These are phyloP conservation scores for Rhodomyrtus psidioides DNA, from an alignment of 441 rosid species.

Conservation along the genomic window DNA sequence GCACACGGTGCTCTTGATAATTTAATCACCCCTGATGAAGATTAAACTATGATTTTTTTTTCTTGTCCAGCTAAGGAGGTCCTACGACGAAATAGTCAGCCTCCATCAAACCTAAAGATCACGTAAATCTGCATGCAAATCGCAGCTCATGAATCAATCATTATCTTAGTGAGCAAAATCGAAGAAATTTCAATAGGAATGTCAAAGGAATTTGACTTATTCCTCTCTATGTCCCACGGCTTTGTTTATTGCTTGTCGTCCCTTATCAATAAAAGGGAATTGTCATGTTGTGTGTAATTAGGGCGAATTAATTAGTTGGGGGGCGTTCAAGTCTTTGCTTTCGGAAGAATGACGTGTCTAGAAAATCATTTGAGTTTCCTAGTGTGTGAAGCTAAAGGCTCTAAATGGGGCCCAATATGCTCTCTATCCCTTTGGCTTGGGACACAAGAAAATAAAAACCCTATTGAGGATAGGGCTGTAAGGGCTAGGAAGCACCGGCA, in stretches of 20 bases:
- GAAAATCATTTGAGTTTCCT: conserved; percentile 12
- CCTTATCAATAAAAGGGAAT: neutral
- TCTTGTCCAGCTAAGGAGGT: neutral
- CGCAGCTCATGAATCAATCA: neutral
- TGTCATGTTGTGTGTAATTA: neutral
- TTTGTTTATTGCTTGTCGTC: neutral
- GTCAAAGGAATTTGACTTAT: neutral
- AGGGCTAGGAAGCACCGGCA: too few relatives aligned
- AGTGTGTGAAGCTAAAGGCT: conserved; percentile 59
- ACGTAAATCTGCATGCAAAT: neutral
- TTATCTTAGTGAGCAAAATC: neutral
- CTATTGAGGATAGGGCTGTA: too few relatives aligned
- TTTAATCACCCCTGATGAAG: neutral
- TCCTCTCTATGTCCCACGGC: neutral
- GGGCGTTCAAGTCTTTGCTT: too few relatives aligned
- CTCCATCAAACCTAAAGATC: neutral
- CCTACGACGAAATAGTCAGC: neutral
- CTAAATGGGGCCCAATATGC: conserved; percentile 8
- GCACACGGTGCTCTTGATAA: neutral
- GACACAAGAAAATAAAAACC: neutral
- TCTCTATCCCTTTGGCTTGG: neutral
- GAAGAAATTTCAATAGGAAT: neutral
- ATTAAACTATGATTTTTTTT: neutral
- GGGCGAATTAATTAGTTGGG: neutral
- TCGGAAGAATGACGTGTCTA: too few relatives aligned